These are phyloP conservation scores for Diospyros kaki DNA, from an alignment of 148 eudicot species.

Conservation along the genomic window DNA sequence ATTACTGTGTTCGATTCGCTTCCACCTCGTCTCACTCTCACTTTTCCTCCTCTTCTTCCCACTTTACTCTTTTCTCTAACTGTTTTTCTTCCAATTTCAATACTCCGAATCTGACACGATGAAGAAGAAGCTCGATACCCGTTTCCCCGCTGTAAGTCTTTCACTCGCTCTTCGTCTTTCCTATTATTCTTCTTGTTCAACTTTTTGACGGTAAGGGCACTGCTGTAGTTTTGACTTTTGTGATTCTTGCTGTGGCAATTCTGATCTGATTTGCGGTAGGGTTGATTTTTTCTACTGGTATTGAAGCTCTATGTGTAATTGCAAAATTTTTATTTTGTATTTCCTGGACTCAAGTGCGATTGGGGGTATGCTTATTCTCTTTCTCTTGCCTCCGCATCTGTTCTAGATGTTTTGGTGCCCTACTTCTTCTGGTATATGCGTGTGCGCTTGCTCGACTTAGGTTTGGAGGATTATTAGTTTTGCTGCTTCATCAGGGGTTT, in stretches of 20 bases:
- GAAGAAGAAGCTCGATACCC: constrained; percentile 66
- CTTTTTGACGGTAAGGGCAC: background rate
- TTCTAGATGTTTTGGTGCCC: background rate
- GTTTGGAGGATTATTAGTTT: background rate
- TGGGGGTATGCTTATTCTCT: background rate
- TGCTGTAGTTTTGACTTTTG: background rate
- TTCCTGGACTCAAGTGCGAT: background rate
- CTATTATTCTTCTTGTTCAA: background rate
- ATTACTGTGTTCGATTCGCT: too few species aligned
- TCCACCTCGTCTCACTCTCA: too few species aligned
- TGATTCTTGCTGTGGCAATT: background rate
- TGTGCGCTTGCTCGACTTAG: background rate
- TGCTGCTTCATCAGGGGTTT: background rate
- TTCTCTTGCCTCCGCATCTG: background rate
- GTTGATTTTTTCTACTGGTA: background rate
- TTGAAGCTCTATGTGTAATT: background rate
- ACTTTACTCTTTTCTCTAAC: too few species aligned
- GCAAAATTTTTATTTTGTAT: background rate
- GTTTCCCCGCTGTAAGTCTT: constrained; percentile 57
- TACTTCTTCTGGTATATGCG: background rate
- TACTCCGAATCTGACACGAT: constrained; percentile 20
- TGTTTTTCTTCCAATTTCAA: too few species aligned
- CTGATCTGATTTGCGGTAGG: background rate
- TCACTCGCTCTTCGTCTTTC: background rate
- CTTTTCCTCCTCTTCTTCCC: too few species aligned